Conservation (phyloP, 2,329 filamentous ascomycete genomes). For the Lizonia empirigonia region DNA sequence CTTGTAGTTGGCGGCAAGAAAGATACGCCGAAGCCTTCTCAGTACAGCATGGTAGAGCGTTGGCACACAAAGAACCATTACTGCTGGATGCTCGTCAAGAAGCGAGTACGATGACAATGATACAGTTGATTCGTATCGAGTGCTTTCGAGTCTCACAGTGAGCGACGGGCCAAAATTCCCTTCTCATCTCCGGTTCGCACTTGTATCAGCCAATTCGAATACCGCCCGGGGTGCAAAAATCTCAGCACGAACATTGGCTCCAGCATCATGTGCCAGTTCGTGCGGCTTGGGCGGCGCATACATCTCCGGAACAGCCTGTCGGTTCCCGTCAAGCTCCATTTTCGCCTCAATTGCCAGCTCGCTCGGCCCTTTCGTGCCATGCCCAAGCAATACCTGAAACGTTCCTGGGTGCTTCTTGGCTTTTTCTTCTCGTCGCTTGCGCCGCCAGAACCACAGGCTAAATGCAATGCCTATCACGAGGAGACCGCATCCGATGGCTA, state of each 20-base stretch:
- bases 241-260: not conserved
- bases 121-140: no score
- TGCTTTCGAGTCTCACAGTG: no score
- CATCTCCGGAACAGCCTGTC: not conserved
- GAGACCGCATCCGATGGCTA: conserved; percentile 50
- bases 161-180: not conserved
- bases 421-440: conserved; percentile 20
- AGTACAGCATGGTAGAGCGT: no score
- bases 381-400: not conserved
- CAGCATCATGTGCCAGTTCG: not conserved
- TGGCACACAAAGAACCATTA: no score
- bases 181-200: not conserved
- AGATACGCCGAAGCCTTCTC: no score
- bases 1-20: no score
- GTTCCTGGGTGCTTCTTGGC: not conserved
- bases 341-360: not conserved
- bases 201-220: not conserved
- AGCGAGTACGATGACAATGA: no score
- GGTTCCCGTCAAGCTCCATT: not conserved
- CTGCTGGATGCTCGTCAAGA: no score
- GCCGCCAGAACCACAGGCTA: conserved; percentile 43
- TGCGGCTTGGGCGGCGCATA: not conserved
- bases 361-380: not conserved
- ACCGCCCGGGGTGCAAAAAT: not conserved
- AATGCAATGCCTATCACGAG: conserved; percentile 36